These are phyloP conservation scores for Erodium moschatum DNA, from an alignment of 441 rosid genomes.

Conservation along the genomic window DNA sequence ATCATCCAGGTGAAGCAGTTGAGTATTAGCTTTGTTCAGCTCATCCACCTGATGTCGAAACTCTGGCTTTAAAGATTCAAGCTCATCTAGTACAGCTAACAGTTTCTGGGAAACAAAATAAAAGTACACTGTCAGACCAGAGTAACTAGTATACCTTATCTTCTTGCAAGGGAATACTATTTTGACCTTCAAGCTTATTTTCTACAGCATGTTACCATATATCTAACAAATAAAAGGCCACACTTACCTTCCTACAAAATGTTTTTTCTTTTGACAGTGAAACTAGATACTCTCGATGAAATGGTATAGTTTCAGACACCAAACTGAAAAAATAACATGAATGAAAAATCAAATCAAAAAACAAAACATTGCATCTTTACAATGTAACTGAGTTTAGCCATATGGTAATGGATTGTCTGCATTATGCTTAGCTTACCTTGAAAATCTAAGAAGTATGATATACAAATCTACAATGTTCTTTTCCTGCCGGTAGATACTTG, in stretches of 20 bases:
- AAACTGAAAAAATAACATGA: slow-evolving; percentile 33
- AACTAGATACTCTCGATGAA: slow-evolving; percentile 66
- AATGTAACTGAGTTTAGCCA: background rate
- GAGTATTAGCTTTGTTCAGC: slow-evolving; percentile 32
- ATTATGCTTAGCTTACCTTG: slow-evolving; percentile 44
- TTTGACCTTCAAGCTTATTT: background rate
- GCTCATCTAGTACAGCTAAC: slow-evolving; percentile 58
- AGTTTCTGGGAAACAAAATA: slow-evolving; percentile 40
- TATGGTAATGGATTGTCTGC: background rate
- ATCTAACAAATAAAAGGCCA: background rate
- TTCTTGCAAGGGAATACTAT: background rate
- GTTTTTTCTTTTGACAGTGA: slow-evolving; percentile 46
- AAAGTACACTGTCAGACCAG: slow-evolving; percentile 1
- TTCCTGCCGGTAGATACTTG: slow-evolving; percentile 68
- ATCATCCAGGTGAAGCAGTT: slow-evolving; percentile 36
- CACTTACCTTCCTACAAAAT: slow-evolving; percentile 55
- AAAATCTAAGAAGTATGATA: slow-evolving; percentile 78
- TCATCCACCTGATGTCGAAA: slow-evolving; percentile 44
- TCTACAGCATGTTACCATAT: background rate
- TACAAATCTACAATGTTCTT: slow-evolving; percentile 82
- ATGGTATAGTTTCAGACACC: slow-evolving; percentile 87
- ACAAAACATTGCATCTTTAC: slow-evolving; percentile 12
- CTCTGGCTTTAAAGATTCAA: slow-evolving; percentile 74
- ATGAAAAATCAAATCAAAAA: background rate
- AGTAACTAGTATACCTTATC: background rate